These are phyloP conservation scores for Gremmenia infestans DNA, from an alignment of 2,329 filamentous ascomycete genomes.

Conservation along the genomic window DNA sequence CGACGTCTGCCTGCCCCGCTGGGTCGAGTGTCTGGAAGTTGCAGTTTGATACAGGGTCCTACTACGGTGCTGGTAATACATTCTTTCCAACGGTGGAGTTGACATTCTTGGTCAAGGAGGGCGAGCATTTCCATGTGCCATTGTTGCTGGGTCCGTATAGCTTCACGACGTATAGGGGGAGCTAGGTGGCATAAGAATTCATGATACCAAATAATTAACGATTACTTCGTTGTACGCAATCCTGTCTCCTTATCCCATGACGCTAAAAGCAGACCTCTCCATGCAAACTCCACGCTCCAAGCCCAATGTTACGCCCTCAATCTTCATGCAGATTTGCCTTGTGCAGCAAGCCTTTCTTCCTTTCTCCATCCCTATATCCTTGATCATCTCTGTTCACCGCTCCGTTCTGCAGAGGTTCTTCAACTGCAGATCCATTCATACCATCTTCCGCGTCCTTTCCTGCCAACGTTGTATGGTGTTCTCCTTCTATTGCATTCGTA, in stretches of 20 bases:
- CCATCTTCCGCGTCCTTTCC: neutral
- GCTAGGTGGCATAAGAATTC: constrained; percentile 37
- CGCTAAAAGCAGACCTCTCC: neutral
- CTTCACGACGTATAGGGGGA: constrained; percentile 78
- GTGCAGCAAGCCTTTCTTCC: constrained; percentile 3
- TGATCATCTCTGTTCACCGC: neutral
- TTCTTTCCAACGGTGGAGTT: constrained; percentile 55
- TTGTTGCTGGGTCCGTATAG: constrained; percentile 72
- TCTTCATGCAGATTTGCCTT: constrained; percentile 3
- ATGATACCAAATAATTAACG: constrained; percentile 4
- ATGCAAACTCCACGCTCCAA: neutral
- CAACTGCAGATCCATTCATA: neutral
- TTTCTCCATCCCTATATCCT: neutral
- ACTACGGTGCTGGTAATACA: constrained; percentile 59
- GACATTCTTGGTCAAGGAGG: constrained; percentile 44
- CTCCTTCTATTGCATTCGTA: neutral
- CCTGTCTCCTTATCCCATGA: neutral
- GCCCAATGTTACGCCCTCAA: neutral
- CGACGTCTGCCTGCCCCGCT: constrained; percentile 7
- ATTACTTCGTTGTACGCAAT: neutral
- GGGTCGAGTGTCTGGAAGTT: constrained; percentile 54
- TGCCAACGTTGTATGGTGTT: neutral
- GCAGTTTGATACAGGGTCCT: constrained; percentile 66
- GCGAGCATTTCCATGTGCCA: constrained; percentile 75
- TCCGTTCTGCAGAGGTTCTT: neutral